Conservation (phyloP, 2,329 filamentous ascomycete species). For the Paecilomyces dactylethromorphus region DNA sequence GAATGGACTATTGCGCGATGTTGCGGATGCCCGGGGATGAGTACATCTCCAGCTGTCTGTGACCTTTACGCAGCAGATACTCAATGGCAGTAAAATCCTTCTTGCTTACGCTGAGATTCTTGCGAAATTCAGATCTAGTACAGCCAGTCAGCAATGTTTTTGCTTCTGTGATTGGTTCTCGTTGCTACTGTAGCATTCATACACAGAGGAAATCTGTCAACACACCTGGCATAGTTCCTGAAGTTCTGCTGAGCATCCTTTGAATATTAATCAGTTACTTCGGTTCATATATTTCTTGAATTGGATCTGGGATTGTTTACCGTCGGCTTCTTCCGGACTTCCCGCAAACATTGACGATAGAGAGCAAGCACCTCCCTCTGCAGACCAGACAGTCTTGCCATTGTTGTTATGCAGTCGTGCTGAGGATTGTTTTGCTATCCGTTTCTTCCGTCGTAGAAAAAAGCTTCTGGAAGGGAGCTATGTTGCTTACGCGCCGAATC, state of each 20-base stretch:
- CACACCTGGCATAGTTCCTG: slow-evolving; percentile 35
- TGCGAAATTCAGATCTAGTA: slow-evolving; percentile 67
- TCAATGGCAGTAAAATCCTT: slow-evolving; percentile 84
- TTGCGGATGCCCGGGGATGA: slow-evolving; percentile 75
- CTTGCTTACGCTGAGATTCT: slow-evolving; percentile 62
- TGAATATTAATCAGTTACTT: slow-evolving; percentile 1
- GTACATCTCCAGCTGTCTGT: slow-evolving; percentile 74
- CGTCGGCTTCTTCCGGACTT: slow-evolving; percentile 70
- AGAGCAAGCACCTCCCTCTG: slow-evolving; percentile 81
- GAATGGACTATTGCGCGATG: slow-evolving; percentile 39
- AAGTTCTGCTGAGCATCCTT: slow-evolving; percentile 38
- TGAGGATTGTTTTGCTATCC: background rate
- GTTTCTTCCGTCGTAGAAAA: background rate
- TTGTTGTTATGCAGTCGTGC: slow-evolving; percentile 5
- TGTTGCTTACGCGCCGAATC: background rate
- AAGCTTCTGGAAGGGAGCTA: slow-evolving; percentile 1
- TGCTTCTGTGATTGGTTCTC: background rate
- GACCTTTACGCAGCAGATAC: slow-evolving; percentile 74
- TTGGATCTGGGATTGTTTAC: slow-evolving; percentile 40
- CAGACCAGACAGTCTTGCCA: slow-evolving; percentile 66
- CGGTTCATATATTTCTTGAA: background rate
- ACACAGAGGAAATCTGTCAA: slow-evolving; percentile 4
- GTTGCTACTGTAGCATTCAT: slow-evolving; percentile 2
- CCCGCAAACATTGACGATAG: slow-evolving; percentile 79
- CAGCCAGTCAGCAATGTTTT: slow-evolving; percentile 7